Percentiles rank a stretch among this genome's conserved stretches.
Evolutionary conservation across 768 basidiomycete genomes (phyloP).

Genomic region (Xerocomus spinulosus): DNA sequence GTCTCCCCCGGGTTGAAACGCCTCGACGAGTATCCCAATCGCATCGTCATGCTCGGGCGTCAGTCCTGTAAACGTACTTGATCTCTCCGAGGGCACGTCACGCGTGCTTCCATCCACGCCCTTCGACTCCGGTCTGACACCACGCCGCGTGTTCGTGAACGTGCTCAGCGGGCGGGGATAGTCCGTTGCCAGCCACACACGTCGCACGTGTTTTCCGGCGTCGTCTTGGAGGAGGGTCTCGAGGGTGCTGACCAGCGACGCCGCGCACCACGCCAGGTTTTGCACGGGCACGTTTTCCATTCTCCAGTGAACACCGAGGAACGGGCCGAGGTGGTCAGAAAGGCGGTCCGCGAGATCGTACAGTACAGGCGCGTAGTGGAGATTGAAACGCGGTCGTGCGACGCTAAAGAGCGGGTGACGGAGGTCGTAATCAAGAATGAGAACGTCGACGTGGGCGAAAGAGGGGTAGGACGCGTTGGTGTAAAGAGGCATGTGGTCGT

Average conservation of each 20-base stretch:
- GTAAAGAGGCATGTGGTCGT: slow-evolving; percentile 12
- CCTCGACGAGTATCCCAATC: slow-evolving; percentile 37
- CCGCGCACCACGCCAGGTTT: slow-evolving; percentile 44
- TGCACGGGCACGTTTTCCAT: slow-evolving; percentile 46
- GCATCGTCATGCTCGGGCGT: slow-evolving; percentile 43
- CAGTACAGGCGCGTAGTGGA: slow-evolving; percentile 44
- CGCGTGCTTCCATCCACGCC: neutral
- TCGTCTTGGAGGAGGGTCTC: slow-evolving; percentile 30
- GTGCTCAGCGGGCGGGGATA: slow-evolving; percentile 32
- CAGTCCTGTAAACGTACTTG: slow-evolving; percentile 45
- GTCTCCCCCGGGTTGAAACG: slow-evolving; percentile 41
- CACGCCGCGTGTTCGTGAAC: slow-evolving; percentile 3
- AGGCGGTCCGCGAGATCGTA: slow-evolving; percentile 38
- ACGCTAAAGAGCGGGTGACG: slow-evolving; percentile 40
- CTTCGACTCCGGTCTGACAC: neutral
- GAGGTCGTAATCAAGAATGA: slow-evolving; percentile 51
- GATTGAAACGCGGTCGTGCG: slow-evolving; percentile 2
- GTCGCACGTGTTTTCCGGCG: slow-evolving; percentile 29
- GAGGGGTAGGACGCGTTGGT: slow-evolving; percentile 15
- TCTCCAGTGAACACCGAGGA: slow-evolving; percentile 53
- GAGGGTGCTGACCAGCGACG: slow-evolving; percentile 45
- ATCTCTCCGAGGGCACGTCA: slow-evolving; percentile 23
- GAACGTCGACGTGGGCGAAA: slow-evolving; percentile 36
- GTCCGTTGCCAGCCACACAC: slow-evolving; percentile 57
- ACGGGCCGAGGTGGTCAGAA: slow-evolving; percentile 33